Conservation (phyloP, 1,284 basidiomycete species). For the Naganishia sp. region DNA sequence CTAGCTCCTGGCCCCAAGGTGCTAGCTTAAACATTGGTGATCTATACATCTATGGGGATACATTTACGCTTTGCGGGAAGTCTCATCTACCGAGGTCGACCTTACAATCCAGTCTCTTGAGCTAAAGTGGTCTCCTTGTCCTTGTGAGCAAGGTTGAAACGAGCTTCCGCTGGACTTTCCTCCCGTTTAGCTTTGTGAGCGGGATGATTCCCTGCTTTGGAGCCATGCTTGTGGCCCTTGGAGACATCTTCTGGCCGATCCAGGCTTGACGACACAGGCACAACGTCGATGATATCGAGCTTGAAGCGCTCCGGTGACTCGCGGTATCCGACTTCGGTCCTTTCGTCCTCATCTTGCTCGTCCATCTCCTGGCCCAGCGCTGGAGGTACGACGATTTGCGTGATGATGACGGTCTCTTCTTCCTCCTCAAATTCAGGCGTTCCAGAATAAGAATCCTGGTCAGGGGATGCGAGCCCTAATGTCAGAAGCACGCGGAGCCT, state of each 20-base stretch:
- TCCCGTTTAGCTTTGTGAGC: too few species aligned
- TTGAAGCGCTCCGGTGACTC: constrained; percentile 5
- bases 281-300: constrained; percentile 14
- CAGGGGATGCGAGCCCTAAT: not conserved
- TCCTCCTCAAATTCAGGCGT: not conserved
- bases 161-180: not conserved
- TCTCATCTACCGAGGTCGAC: not conserved
- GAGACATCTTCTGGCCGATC: too few species aligned
- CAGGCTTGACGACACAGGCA: not conserved
- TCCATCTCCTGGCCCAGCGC: not conserved
- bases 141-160: not conserved
- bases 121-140: constrained; percentile 7
- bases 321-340: constrained; percentile 10
- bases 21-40: not conserved
- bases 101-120: constrained; percentile 6
- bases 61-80: too few species aligned
- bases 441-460: not conserved
- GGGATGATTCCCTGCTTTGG: not conserved
- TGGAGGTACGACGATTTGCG: constrained; percentile 9
- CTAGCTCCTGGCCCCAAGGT: too few species aligned
- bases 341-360: constrained; percentile 11
- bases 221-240: not conserved
- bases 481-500: constrained; percentile 9
- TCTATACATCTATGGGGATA: not conserved
- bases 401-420: constrained; percentile 10